Evolutionary conservation across 495 filamentous ascomycete species (phyloP).

Genomic region (Neurospora sp.): DNA sequence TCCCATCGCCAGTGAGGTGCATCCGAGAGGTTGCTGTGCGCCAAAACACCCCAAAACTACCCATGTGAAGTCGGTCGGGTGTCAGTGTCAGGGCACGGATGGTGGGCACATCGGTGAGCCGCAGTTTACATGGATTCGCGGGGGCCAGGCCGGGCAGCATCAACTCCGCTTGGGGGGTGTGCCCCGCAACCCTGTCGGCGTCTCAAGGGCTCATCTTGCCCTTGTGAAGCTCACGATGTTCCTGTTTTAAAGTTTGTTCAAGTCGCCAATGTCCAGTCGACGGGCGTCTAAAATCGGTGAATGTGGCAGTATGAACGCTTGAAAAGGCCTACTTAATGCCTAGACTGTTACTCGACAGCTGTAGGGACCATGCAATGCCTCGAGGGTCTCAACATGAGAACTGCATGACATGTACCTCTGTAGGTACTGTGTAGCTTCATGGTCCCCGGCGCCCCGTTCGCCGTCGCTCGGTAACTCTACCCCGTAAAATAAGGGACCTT

Average conservation of each 20-base stretch:
- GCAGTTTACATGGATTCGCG: neutral
- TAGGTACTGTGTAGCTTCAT: neutral
- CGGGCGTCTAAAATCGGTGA: neutral
- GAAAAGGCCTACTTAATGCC: neutral
- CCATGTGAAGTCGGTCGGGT: neutral
- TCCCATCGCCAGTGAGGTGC: neutral
- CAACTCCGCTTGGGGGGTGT: neutral
- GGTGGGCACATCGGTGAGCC: neutral
- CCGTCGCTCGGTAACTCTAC: neutral
- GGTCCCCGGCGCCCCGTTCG: neutral
- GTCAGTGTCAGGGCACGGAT: neutral
- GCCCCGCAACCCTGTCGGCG: neutral
- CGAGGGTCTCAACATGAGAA: neutral
- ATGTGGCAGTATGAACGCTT: neutral
- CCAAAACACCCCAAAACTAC: neutral
- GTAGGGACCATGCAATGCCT: neutral
- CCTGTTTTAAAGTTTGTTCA: neutral
- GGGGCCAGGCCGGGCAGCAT: neutral
- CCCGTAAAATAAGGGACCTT: neutral
- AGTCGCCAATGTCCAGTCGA: neutral
- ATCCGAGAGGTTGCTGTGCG: neutral
- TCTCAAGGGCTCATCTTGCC: neutral
- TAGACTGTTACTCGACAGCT: neutral
- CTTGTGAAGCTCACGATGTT: neutral
- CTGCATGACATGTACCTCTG: neutral